phyloP scores from a whole-genome alignment of 2,329 filamentous ascomycete genomes.

The Fusarium pilosicola region DNA sequence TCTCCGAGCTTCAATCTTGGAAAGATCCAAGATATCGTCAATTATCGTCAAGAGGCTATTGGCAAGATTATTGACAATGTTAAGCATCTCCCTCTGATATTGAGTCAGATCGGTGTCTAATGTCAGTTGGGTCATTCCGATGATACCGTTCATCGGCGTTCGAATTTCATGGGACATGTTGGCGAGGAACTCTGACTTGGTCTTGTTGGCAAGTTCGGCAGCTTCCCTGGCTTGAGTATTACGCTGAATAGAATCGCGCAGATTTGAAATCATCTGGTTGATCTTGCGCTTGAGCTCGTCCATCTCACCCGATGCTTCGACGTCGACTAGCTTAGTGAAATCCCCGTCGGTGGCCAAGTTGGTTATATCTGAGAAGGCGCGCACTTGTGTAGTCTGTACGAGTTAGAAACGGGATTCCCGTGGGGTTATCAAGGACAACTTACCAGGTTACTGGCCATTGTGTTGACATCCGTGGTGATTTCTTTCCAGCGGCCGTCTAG shows the following conservation, averaged over 20 bases:
- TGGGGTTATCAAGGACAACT: constrained; percentile 35
- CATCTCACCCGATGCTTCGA: constrained; percentile 98
- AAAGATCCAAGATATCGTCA: constrained; percentile 80
- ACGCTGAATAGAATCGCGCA: constrained; percentile 94
- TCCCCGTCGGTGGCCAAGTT: constrained; percentile 96
- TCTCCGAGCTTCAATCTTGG: constrained; percentile 90
- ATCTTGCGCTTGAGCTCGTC: constrained; percentile 99
- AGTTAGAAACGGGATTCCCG: background rate
- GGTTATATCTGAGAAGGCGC: constrained; percentile 98
- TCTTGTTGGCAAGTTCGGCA: constrained; percentile 96
- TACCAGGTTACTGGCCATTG: constrained; percentile 78
- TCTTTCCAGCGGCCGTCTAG: constrained; percentile 97
- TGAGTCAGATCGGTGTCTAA: constrained; percentile 94
- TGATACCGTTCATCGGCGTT: constrained; percentile 97
- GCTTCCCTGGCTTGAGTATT: constrained; percentile 96
- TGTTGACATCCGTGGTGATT: constrained; percentile 96
- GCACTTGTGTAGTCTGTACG: constrained; percentile 90
- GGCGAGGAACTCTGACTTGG: constrained; percentile 96
- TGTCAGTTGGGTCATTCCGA: constrained; percentile 97
- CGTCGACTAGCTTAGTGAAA: constrained; percentile 95
- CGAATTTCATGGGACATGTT: constrained; percentile 99
- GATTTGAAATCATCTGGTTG: constrained; percentile 98
- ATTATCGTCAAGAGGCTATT: constrained; percentile 98
- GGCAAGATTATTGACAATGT: constrained; percentile 95
- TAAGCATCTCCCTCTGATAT: constrained; percentile 97